phyloP scores from a whole-genome alignment of 2,329 filamentous ascomycete species.

The Exophiala alcalophila region DNA sequence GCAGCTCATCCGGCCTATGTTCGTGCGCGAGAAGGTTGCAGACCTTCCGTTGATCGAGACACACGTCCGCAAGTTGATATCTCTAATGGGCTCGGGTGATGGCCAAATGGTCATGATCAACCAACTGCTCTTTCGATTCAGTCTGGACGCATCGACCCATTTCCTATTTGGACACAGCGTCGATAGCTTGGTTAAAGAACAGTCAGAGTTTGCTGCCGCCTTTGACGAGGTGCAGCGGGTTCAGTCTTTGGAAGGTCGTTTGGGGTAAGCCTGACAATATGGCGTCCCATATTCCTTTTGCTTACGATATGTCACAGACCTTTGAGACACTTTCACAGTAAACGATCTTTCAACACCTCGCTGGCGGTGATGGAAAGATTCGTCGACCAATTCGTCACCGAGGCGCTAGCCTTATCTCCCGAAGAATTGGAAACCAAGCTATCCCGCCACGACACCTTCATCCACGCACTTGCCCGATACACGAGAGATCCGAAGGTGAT shows the following conservation, averaged over 20 bases:
- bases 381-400: constrained; percentile 73
- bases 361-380: constrained; percentile 72
- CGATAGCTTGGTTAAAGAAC: constrained; percentile 57
- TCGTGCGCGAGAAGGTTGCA: constrained; percentile 78
- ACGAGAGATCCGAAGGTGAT: constrained; percentile 65
- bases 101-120: constrained; percentile 63
- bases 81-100: constrained; percentile 54
- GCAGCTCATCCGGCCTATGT: constrained; percentile 83
- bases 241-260: constrained; percentile 64
- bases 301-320: constrained; percentile 44
- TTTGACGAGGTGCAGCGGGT: constrained; percentile 76
- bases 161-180: constrained; percentile 79
- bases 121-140: constrained; percentile 77
- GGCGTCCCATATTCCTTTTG: neutral
- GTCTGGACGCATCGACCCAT: constrained; percentile 79
- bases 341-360: constrained; percentile 59
- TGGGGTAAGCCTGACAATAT: constrained; percentile 49
- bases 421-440: constrained; percentile 69
- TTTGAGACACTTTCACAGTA: constrained; percentile 62
- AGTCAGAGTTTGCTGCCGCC: constrained; percentile 71
- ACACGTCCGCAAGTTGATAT: constrained; percentile 70
- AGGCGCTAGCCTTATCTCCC: constrained; percentile 64
- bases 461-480: constrained; percentile 78
- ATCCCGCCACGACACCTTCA: constrained; percentile 75
- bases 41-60: constrained; percentile 80